phyloP scores from a whole-genome alignment of 2,329 filamentous ascomycete genomes.

The Metarhizium rileyi region DNA sequence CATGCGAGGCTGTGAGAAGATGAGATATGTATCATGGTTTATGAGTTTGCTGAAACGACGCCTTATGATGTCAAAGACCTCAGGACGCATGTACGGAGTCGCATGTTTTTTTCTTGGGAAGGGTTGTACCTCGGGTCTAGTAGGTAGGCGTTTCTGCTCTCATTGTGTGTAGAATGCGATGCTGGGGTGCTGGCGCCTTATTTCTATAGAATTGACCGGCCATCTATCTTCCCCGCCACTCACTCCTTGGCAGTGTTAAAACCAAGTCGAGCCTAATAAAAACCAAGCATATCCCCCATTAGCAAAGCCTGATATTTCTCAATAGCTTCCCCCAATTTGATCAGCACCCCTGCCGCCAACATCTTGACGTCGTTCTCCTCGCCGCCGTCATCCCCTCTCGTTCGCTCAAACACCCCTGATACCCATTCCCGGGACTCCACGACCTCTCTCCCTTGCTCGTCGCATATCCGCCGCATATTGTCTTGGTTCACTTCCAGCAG shows the following conservation, averaged over 20 bases:
- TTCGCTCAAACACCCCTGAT: slow-evolving; percentile 59
- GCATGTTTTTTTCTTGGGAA: background rate
- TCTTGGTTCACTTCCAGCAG: slow-evolving; percentile 73
- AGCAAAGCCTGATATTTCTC: slow-evolving; percentile 71
- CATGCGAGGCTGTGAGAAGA: background rate
- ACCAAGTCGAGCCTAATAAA: slow-evolving; percentile 7
- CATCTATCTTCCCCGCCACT: background rate
- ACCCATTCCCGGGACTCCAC: slow-evolving; percentile 87
- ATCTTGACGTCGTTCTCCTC: slow-evolving; percentile 76
- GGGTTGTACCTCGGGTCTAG: background rate
- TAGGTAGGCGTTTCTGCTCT: slow-evolving; percentile 4
- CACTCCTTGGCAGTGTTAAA: background rate
- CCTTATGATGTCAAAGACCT: background rate
- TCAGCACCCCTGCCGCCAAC: slow-evolving; percentile 65
- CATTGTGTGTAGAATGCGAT: background rate
- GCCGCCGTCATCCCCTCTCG: slow-evolving; percentile 37
- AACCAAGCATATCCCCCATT: slow-evolving; percentile 56
- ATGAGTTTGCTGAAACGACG: background rate
- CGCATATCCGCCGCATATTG: slow-evolving; percentile 62
- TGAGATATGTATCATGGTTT: background rate
- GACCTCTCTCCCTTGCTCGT: slow-evolving; percentile 63
- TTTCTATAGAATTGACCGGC: background rate
- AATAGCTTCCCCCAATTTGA: slow-evolving; percentile 71
- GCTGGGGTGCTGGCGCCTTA: background rate
- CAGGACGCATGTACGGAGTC: background rate